These are phyloP conservation scores for Diaporthe vaccinii DNA, from an alignment of 2,329 filamentous ascomycete genomes.

Conservation along the genomic window DNA sequence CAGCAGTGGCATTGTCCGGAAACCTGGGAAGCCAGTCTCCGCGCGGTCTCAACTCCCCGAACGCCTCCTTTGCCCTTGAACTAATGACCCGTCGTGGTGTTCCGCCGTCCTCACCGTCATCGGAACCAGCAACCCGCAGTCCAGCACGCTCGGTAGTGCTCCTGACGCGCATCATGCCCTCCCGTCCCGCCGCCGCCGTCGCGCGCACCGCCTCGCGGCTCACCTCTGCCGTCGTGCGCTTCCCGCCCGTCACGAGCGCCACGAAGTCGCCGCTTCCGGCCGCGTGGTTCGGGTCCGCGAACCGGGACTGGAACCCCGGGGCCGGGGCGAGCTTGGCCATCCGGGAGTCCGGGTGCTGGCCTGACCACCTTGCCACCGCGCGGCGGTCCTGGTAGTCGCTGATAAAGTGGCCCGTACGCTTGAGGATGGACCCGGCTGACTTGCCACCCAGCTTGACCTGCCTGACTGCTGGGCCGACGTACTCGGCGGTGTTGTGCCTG, in stretches of 20 bases:
- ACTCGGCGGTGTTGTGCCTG: conserved; percentile 38
- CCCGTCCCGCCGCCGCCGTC: not conserved
- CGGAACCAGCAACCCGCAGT: not conserved
- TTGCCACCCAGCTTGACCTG: conserved; percentile 41
- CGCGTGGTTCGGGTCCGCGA: conserved; percentile 47
- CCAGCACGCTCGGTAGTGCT: conserved; percentile 3
- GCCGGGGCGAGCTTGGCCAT: conserved; percentile 43
- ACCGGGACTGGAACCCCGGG: conserved; percentile 46
- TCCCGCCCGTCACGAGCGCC: conserved; percentile 45
- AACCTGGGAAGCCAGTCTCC: conserved; percentile 8
- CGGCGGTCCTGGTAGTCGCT: conserved; percentile 44
- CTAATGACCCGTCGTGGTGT: not conserved
- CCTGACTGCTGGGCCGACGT: conserved; percentile 40
- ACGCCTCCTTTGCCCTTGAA: not conserved
- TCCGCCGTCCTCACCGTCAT: not conserved
- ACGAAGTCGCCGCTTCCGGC: conserved; percentile 46
- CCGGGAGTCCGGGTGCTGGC: conserved; percentile 38
- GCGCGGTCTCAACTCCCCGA: not conserved
- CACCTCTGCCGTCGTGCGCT: conserved; percentile 15
- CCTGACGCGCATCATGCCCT: not conserved
- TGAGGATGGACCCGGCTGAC: conserved; percentile 32
- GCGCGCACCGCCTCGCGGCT: not conserved
- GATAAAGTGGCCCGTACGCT: conserved; percentile 43
- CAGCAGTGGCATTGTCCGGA: not conserved
- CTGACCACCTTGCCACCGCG: conserved; percentile 43